Evolutionary conservation across 2,329 filamentous ascomycete species (phyloP).

Genomic region (Beauveria caledonica): DNA sequence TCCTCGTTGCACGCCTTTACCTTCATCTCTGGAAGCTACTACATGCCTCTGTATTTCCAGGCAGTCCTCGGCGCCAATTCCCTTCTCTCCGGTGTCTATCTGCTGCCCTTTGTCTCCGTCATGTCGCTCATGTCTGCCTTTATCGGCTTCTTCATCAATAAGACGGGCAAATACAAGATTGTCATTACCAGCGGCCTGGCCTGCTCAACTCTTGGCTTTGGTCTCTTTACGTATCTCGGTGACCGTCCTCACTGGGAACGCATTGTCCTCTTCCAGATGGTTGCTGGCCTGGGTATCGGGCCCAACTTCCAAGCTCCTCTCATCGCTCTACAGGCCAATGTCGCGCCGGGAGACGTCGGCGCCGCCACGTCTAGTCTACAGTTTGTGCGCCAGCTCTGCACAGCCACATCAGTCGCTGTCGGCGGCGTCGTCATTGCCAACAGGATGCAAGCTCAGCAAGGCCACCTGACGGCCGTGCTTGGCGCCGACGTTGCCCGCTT

Average conservation of each 20-base stretch:
- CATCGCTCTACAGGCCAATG: constrained; percentile 57
- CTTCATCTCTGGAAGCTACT: constrained; percentile 73
- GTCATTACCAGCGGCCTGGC: constrained; percentile 51
- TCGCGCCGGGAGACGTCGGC: constrained; percentile 56
- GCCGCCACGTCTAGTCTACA: constrained; percentile 59
- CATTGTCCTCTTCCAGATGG: constrained; percentile 52
- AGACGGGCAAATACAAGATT: constrained; percentile 57
- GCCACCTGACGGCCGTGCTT: constrained; percentile 39
- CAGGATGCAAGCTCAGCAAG: constrained; percentile 51
- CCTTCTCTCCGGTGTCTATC: constrained; percentile 64
- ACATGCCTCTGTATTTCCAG: constrained; percentile 80
- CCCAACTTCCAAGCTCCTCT: constrained; percentile 63
- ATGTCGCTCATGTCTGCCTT: constrained; percentile 54
- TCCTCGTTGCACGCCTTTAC: constrained; percentile 68
- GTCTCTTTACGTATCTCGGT: constrained; percentile 54
- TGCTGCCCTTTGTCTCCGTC: constrained; percentile 61
- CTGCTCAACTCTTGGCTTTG: constrained; percentile 56
- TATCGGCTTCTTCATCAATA: constrained; percentile 49
- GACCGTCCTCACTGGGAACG: constrained; percentile 45
- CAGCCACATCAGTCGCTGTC: constrained; percentile 59
- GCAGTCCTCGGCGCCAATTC: constrained; percentile 60
- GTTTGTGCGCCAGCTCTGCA: constrained; percentile 62
- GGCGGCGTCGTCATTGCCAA: constrained; percentile 78
- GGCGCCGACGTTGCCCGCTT: constrained; percentile 39
- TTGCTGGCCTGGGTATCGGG: constrained; percentile 56